Evolutionary conservation across 2,329 filamentous ascomycete species (phyloP), one percentile per base, ranked within the genome.

Genomic region (Camptophora hylomeconis): DNA sequence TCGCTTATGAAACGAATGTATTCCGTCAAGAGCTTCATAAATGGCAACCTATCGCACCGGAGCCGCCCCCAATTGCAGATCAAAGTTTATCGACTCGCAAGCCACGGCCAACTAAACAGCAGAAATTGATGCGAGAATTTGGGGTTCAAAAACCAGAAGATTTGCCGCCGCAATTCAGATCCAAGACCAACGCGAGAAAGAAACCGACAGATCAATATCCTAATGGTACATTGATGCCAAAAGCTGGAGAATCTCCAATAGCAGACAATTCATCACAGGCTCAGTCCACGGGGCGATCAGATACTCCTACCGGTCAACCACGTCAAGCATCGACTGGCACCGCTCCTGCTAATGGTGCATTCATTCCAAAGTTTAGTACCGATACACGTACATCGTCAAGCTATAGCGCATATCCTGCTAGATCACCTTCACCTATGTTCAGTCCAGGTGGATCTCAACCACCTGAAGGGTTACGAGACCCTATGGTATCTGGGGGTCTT

Each of bases 1-100:
- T 98, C 2, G 72, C 86, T 0, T 79, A 77, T 33, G 89, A 98
- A 58, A 94, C 87, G n/a, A 98, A 98, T 50, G 93, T 92, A 54
- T 87, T 98, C 60, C 76, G 87, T 14, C 84, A 93, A 50, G 84
- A 94, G 49, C 65, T 98, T 32, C 89, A 98, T 56, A 92, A 83
- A 50, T 93, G 82, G 80, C 83, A 78, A 20, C 86, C 86, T 3
- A 82, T 95, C 15, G 86, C 89, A 2, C 80, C 83, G 0, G 69
- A 82, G 9, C 65, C 89, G 8, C 89, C 89, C 3, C 86, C 86
- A 13, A 75, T 92, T 20, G 66, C 93, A 7, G 80, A 93, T 37
- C 71, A 78, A 10, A 95, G 87, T 1, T 70, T 86, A 38, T 94
- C 86, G 27, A 98, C 89, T 4, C 72, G 89, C 34, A 98, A 98